These are phyloP conservation scores for Naegleria gruberi DNA, from an alignment of 208 protist species.

Conservation along the genomic window DNA sequence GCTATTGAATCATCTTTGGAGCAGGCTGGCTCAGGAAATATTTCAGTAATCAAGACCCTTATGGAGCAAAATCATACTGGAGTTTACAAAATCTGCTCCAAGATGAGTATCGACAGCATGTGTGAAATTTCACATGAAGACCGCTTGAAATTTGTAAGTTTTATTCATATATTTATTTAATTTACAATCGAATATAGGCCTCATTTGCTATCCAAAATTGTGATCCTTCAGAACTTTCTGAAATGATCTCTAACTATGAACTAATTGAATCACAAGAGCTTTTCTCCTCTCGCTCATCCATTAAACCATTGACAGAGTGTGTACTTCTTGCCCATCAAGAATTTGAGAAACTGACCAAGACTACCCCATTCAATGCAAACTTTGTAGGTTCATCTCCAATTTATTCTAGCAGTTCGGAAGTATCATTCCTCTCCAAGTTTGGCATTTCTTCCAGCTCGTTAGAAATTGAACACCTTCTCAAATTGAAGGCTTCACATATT, in stretches of 20 bases:
- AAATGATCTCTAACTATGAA: background rate
- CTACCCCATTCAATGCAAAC: background rate
- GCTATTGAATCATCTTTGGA: background rate
- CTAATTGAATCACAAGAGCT: background rate
- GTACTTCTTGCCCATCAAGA: background rate
- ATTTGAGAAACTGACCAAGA: background rate
- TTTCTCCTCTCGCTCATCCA: background rate
- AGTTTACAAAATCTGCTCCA: background rate
- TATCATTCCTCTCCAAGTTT: background rate
- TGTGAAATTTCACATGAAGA: background rate
- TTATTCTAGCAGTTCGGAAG: background rate
- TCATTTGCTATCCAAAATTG: background rate
- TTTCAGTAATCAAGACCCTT: background rate
- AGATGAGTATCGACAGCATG: background rate
- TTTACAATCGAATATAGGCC: background rate
- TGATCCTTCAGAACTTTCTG: background rate
- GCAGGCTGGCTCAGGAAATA: background rate
- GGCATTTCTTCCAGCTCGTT: background rate
- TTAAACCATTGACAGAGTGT: background rate
- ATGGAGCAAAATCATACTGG: background rate
- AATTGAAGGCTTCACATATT: background rate
- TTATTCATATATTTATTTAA: background rate
- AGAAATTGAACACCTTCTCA: background rate
- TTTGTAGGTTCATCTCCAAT: background rate
- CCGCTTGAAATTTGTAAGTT: background rate